These are phyloP conservation scores for Starmerella floris DNA, from an alignment of 805 yeast species.

Conservation along the genomic window DNA sequence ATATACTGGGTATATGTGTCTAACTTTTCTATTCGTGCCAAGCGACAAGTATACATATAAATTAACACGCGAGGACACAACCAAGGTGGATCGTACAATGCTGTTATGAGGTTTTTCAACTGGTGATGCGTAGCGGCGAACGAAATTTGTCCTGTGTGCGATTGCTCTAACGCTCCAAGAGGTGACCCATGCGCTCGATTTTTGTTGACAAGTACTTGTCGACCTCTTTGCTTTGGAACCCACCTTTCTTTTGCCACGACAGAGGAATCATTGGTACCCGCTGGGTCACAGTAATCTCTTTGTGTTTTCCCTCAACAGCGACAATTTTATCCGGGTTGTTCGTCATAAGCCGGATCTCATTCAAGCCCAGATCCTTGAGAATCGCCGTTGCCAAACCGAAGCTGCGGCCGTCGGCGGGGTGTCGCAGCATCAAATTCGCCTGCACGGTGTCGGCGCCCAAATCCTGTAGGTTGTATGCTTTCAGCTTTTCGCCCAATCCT, in stretches of 20 bases:
- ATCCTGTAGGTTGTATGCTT: constrained; percentile 94
- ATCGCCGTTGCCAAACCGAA: constrained; percentile 91
- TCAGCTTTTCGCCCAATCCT: constrained; percentile 93
- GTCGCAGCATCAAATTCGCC: constrained; percentile 81
- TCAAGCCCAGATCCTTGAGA: constrained; percentile 63
- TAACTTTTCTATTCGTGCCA: neutral
- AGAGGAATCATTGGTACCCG: constrained; percentile 95
- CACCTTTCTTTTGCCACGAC: constrained; percentile 64
- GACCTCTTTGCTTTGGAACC: constrained; percentile 72
- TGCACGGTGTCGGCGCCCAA: constrained; percentile 97
- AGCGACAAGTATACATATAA: too few relatives aligned
- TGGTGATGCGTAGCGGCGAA: too few relatives aligned
- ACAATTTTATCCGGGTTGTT: constrained; percentile 93
- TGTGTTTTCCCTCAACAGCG: constrained; percentile 82
- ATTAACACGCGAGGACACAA: too few relatives aligned
- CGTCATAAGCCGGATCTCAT: constrained; percentile 63
- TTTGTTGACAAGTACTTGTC: constrained; percentile 90
- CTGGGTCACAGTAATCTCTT: constrained; percentile 61
- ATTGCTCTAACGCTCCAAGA: constrained; percentile 32
- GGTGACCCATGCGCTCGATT: constrained; percentile 94
- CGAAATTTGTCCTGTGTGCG: too few relatives aligned
- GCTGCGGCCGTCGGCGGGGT: constrained; percentile 96
- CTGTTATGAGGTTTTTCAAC: too few relatives aligned
- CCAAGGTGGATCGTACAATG: too few relatives aligned
- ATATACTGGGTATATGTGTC: neutral